phyloP scores from a whole-genome alignment of 257 asterid genomes.

The Cinchona pubescens region DNA sequence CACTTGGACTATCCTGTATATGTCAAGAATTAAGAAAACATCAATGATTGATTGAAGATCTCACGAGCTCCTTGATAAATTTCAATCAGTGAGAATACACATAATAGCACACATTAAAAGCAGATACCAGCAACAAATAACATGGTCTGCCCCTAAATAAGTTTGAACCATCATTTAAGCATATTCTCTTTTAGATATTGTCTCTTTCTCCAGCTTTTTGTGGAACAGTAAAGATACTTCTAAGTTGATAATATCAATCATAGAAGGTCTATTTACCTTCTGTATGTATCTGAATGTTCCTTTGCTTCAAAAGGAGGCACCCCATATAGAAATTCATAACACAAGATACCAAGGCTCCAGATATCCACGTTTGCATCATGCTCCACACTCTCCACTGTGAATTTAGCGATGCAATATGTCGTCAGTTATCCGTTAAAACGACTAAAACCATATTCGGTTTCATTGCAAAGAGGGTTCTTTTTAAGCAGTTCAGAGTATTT shows the following conservation, averaged over 20 bases:
- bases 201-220: neutral
- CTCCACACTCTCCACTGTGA: constrained; percentile 87
- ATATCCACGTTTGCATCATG: constrained; percentile 94
- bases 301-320: constrained; percentile 94
- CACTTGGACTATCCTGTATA: constrained; percentile 82
- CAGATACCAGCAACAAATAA: neutral
- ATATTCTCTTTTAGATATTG: neutral
- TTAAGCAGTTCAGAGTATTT: neutral
- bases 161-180: neutral
- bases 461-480: neutral
- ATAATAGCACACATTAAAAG: neutral
- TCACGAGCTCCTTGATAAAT: neutral
- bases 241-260: neutral
- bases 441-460: neutral
- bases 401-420: neutral
- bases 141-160: neutral
- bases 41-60: neutral
- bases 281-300: constrained; percentile 91
- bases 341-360: constrained; percentile 94
- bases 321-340: constrained; percentile 94
- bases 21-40: neutral
- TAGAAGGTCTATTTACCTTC: constrained; percentile 46
- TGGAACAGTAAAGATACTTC: neutral
- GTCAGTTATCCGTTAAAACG: constrained; percentile 13
- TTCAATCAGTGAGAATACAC: neutral